A percentile compares a stretch with the other conserved stretches of the same genome.
phyloP scores from a whole-genome alignment of 148 eudicot genomes.

The Silene latifolia region DNA sequence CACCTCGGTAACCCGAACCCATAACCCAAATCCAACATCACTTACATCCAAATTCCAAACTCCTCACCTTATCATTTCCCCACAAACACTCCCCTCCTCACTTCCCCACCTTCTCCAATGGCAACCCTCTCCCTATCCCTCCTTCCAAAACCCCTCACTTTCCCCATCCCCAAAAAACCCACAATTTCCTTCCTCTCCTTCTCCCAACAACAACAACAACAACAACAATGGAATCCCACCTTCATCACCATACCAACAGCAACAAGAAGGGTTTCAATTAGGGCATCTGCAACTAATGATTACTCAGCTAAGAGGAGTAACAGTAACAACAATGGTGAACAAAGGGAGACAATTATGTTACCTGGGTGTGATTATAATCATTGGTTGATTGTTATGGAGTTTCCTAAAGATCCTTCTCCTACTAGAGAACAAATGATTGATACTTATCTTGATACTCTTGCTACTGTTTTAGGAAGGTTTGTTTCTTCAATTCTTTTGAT shows the following conservation, averaged over 20 bases:
- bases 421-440: conserved; percentile 91
- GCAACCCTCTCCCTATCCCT: not conserved
- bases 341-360: conserved; percentile 72
- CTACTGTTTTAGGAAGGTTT: conserved; percentile 77
- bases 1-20: no score
- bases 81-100: not conserved
- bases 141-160: not conserved
- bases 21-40: no score
- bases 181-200: not conserved
- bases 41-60: no score
- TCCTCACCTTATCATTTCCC: not conserved
- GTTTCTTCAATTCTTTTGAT: conserved; percentile 9
- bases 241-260: not conserved
- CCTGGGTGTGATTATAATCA: conserved; percentile 93
- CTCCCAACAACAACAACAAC: not conserved
- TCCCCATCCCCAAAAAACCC: not conserved
- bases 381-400: conserved; percentile 97
- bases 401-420: conserved; percentile 89
- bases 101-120: not conserved
- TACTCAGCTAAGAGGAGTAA: conserved; percentile 46
- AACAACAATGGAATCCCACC: not conserved
- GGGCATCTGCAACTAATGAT: conserved; percentile 39
- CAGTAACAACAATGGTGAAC: conserved; percentile 38
- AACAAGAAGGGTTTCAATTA: conserved; percentile 1
- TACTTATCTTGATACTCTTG: conserved; percentile 75